Percentiles rank a stretch among this genome's conserved stretches.
phyloP scores from a whole-genome alignment of 2,329 filamentous ascomycete genomes.

The Aspergillus latus region DNA sequence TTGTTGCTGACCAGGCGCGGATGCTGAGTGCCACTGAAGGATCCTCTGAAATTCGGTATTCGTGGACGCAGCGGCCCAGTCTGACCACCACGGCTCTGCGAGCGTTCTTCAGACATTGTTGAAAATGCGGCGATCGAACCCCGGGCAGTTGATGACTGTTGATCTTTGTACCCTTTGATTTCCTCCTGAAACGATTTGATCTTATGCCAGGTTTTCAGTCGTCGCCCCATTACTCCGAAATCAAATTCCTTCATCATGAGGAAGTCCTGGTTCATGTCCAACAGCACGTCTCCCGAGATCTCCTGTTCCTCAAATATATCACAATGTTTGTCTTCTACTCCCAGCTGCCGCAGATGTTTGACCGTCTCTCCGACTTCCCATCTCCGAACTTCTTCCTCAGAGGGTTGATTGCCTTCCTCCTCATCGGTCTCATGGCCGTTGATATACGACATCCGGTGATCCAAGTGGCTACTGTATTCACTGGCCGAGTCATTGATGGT shows the following conservation, averaged over 20 bases:
- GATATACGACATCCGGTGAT: constrained; percentile 82
- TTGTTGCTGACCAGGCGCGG: constrained; percentile 31
- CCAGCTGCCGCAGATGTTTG: constrained; percentile 80
- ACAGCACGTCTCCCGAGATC: constrained; percentile 86
- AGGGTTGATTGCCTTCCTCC: constrained; percentile 72
- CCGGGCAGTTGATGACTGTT: constrained; percentile 28
- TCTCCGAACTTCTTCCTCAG: constrained; percentile 68
- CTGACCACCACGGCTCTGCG: constrained; percentile 40
- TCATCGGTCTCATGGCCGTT: constrained; percentile 94
- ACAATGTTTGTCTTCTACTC: constrained; percentile 86
- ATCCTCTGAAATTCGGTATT: constrained; percentile 37
- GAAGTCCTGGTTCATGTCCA: constrained; percentile 94
- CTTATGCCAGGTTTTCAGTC: constrained; percentile 94
- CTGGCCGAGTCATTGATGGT: constrained; percentile 76
- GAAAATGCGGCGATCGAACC: constrained; percentile 44
- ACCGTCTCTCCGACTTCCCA: constrained; percentile 85
- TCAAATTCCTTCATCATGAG: constrained; percentile 95
- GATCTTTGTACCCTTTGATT: constrained; percentile 61
- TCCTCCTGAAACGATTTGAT: constrained; percentile 91
- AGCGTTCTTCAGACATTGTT: constrained; percentile 48
- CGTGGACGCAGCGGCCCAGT: constrained; percentile 43
- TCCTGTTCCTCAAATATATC: constrained; percentile 95
- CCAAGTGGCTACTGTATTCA: constrained; percentile 80
- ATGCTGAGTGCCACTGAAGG: constrained; percentile 28
- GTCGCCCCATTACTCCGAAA: constrained; percentile 82